Percentiles rank a stretch among this genome's conserved stretches.
Evolutionary conservation across 2,329 filamentous ascomycete genomes (phyloP).

Genomic region (Alternaria sp.): DNA sequence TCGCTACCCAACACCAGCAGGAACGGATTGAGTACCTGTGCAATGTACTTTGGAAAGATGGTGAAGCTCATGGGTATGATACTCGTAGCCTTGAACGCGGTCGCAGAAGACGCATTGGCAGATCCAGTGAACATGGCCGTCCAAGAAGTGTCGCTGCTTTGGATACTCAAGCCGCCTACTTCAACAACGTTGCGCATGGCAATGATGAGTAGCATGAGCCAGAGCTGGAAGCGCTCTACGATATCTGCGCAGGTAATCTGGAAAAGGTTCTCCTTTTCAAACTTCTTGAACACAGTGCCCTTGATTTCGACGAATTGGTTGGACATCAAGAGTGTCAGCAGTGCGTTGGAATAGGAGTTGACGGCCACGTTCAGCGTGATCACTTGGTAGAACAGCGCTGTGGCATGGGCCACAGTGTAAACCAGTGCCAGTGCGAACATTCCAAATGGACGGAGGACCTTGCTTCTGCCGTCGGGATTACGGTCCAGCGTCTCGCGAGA

Average conservation of each 20-base stretch:
- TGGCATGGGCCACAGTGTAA: conserved; percentile 88
- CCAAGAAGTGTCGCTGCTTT: conserved; percentile 39
- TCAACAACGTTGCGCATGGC: conserved; percentile 96
- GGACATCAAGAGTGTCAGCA: conserved; percentile 88
- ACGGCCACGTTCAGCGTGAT: conserved; percentile 98
- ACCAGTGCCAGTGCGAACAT: conserved; percentile 86
- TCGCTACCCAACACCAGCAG: conserved; percentile 93
- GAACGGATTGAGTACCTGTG: conserved; percentile 90
- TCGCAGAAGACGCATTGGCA: conserved; percentile 56
- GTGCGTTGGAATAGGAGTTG: conserved; percentile 96
- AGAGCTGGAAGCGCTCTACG: conserved; percentile 95
- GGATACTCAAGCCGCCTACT: conserved; percentile 78
- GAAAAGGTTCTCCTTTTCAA: conserved; percentile 97
- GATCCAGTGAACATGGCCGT: conserved; percentile 34
- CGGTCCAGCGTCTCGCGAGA: conserved; percentile 91
- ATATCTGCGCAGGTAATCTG: conserved; percentile 96
- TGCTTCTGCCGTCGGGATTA: conserved; percentile 85
- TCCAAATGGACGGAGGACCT: conserved; percentile 84
- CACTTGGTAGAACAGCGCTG: conserved; percentile 93
- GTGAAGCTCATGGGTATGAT: conserved; percentile 92
- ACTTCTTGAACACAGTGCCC: conserved; percentile 96
- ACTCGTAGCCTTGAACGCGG: conserved; percentile 68
- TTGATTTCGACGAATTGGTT: conserved; percentile 99
- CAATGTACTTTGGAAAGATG: conserved; percentile 82
- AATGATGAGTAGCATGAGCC: conserved; percentile 97